A percentile compares a stretch with the other conserved stretches of the same genome.
These are phyloP conservation scores for Heliocybe sulcata DNA, from an alignment of 1,284 basidiomycete species.

Conservation along the genomic window DNA sequence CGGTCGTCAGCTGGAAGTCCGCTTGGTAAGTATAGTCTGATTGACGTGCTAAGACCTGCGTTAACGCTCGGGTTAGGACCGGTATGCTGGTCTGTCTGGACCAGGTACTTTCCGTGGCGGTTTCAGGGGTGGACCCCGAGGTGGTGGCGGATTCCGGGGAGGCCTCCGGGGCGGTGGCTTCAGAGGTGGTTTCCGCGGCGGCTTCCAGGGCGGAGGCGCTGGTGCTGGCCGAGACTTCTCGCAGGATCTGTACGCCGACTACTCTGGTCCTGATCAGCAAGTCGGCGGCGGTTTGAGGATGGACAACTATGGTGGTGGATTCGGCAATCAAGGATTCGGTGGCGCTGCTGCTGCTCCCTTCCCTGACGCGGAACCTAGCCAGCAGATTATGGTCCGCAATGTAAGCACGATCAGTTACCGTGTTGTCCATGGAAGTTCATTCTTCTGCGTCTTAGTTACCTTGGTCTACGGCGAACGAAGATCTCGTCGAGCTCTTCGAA, in stretches of 20 bases:
- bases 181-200: constrained; percentile 55
- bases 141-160: constrained; percentile 35
- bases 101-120: constrained; percentile 58
- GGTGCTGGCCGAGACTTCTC: constrained; percentile 64
- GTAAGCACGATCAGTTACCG: constrained; percentile 32
- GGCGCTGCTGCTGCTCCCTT: constrained; percentile 19
- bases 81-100: constrained; percentile 76
- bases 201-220: constrained; percentile 41
- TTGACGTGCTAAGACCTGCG: background rate
- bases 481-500: constrained; percentile 96
- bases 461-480: constrained; percentile 99
- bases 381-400: constrained; percentile 97
- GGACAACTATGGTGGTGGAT: constrained; percentile 35
- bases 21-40: constrained; percentile 55
- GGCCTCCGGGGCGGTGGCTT: constrained; percentile 42
- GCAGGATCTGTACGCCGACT: constrained; percentile 76
- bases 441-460: constrained; percentile 57
- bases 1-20: constrained; percentile 86
- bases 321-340: constrained; percentile 23
- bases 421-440: background rate
- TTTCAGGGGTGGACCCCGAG: constrained; percentile 48
- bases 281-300: constrained; percentile 42
- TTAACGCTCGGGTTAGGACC: constrained; percentile 49
- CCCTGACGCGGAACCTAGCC: constrained; percentile 71
- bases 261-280: constrained; percentile 69